phyloP scores from a whole-genome alignment of 768 basidiomycete species.

The Dictyophora rubrovolvata region DNA sequence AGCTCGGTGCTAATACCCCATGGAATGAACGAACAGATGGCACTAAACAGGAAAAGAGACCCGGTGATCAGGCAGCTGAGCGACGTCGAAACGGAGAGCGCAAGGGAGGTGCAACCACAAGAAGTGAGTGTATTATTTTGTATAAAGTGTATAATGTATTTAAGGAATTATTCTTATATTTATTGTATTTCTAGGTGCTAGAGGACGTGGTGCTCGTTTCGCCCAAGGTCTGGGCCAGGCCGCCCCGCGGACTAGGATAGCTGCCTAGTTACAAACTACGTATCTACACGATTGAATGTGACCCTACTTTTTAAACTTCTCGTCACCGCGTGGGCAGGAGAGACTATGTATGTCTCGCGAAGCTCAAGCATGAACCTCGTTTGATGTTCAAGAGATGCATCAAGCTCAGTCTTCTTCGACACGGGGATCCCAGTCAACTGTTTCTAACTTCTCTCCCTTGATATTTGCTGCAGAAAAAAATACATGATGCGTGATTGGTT shows the following conservation, averaged over 20 bases:
- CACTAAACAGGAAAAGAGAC: conserved; percentile 62
- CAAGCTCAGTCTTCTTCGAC: conserved; percentile 10
- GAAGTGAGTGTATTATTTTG: conserved; percentile 33
- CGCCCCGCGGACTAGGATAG: conserved; percentile 7
- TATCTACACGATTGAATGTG: neutral
- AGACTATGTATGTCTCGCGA: neutral
- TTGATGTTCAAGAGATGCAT: neutral
- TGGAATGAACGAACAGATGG: conserved; percentile 66
- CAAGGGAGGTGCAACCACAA: conserved; percentile 37
- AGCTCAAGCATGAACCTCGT: too few species aligned
- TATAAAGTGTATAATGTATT: neutral
- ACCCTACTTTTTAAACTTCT: neutral
- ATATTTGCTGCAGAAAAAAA: neutral
- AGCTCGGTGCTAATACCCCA: conserved; percentile 56
- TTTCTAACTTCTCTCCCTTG: conserved; percentile 38
- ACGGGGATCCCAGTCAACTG: conserved; percentile 37
- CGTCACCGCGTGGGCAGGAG: neutral
- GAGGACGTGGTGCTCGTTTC: conserved; percentile 70
- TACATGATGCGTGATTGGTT: too few species aligned
- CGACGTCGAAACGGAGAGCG: conserved; percentile 67
- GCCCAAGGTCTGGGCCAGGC: conserved; percentile 50
- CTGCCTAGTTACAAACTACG: conserved; percentile 20
- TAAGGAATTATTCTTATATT: neutral
- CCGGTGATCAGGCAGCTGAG: conserved; percentile 66
- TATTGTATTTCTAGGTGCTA: conserved; percentile 27